phyloP scores from a whole-genome alignment of 768 basidiomycete species.

The Hygrocybe coccinea region DNA sequence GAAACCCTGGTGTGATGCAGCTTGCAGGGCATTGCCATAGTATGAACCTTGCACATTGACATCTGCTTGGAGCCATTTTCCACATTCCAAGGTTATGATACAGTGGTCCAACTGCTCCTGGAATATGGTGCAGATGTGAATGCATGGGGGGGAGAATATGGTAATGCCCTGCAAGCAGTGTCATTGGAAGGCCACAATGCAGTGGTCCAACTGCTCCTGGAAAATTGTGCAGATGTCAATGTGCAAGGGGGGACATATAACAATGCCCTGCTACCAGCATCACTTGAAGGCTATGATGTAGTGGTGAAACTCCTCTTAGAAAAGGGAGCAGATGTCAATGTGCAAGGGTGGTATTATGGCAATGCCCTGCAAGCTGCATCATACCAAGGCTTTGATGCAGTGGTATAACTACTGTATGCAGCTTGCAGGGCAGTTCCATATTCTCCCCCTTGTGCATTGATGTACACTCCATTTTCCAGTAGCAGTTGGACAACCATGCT shows the following conservation, averaged over 20 bases:
- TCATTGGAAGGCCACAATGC: too few relatives aligned
- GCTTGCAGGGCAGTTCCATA: not conserved
- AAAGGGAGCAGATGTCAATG: not conserved
- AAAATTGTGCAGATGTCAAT: not conserved
- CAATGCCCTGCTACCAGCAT: not conserved
- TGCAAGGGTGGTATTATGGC: not conserved
- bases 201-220: not conserved
- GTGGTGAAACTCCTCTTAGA: not conserved
- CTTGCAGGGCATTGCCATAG: not conserved
- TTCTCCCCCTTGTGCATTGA: constrained; percentile 18
- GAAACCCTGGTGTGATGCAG: not conserved
- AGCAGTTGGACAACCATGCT: not conserved
- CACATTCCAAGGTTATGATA: too few relatives aligned
- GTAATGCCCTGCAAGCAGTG: not conserved
- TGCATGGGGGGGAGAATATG: not conserved
- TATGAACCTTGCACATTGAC: not conserved
- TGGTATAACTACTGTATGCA: not conserved
- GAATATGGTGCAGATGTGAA: too few relatives aligned
- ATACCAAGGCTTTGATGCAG: too few relatives aligned
- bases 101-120: too few relatives aligned
- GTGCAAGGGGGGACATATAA: not conserved
- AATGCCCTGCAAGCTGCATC: not conserved
- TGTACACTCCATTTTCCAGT: constrained; percentile 20
- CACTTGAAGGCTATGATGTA: not conserved
- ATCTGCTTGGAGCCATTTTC: too few relatives aligned